These are phyloP conservation scores for Aspergillus leporis DNA, from an alignment of 495 filamentous ascomycete species.

Conservation along the genomic window DNA sequence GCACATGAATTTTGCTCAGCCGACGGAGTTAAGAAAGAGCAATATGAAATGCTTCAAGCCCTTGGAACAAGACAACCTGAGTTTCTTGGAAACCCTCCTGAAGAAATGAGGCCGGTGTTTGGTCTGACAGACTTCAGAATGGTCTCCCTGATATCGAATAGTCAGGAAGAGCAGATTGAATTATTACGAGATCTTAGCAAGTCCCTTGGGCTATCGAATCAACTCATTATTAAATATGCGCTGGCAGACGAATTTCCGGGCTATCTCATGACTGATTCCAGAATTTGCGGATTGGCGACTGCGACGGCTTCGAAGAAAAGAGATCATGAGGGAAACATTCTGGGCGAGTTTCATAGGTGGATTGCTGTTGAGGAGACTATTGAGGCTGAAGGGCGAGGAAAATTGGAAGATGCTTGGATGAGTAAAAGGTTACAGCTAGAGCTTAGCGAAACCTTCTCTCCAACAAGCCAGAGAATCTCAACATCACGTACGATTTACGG, in stretches of 20 bases:
- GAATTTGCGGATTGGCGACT: neutral
- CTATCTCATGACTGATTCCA: neutral
- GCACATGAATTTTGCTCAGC: neutral
- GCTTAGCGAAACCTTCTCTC: neutral
- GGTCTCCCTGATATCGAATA: conserved; percentile 1
- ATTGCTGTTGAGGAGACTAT: neutral
- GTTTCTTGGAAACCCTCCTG: neutral
- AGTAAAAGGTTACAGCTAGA: neutral
- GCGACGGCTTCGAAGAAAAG: neutral
- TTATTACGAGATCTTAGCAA: conserved; percentile 1
- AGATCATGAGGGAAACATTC: neutral
- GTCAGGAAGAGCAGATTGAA: conserved; percentile 1
- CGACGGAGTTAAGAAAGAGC: neutral
- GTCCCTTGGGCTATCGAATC: neutral
- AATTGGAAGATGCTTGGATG: conserved; percentile 1
- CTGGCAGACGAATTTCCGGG: conserved; percentile 3
- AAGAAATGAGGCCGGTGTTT: neutral
- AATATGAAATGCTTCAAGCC: neutral
- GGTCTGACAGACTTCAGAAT: neutral
- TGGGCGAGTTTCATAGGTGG: neutral
- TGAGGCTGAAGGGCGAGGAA: neutral
- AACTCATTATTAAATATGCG: conserved; percentile 1
- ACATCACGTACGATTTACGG: neutral
- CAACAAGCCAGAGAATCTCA: neutral
- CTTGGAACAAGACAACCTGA: neutral